Percentiles rank a stretch among this genome's conserved stretches.
These are phyloP conservation scores for Onygenales sp. DNA, from an alignment of 2,329 filamentous ascomycete genomes.

Conservation along the genomic window DNA sequence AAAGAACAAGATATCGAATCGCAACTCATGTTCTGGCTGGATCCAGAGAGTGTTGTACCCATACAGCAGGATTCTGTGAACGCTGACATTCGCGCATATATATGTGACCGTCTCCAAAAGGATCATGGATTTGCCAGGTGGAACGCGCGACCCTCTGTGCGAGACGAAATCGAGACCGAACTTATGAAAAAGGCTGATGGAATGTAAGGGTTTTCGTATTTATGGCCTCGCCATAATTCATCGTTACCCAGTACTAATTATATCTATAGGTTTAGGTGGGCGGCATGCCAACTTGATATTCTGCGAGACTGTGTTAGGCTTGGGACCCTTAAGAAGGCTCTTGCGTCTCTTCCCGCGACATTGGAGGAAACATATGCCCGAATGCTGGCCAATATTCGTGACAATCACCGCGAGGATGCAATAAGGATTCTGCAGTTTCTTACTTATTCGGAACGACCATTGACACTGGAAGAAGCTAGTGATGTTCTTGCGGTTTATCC, in stretches of 20 bases:
- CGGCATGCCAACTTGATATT: constrained; percentile 17
- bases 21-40: background rate
- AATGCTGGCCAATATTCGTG: constrained; percentile 11
- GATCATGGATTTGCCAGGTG: constrained; percentile 7
- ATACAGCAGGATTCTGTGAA: constrained; percentile 22
- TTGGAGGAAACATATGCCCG: constrained; percentile 18
- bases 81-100: constrained; percentile 38
- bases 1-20: constrained; percentile 9
- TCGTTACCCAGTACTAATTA: background rate
- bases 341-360: constrained; percentile 14
- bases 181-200: constrained; percentile 11
- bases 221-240: background rate
- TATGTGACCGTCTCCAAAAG: background rate
- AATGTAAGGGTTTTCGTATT: too few relatives aligned
- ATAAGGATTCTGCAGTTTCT: constrained; percentile 13
- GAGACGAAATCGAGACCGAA: constrained; percentile 8
- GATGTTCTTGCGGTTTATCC: constrained; percentile 9
- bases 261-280: constrained; percentile 18
- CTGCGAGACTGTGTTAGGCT: too few relatives aligned
- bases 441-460: constrained; percentile 10
- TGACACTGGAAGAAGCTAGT: constrained; percentile 11
- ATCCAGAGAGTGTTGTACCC: background rate
- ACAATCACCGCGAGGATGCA: constrained; percentile 7
- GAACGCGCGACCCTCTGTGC: constrained; percentile 2
- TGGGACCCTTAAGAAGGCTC: too few relatives aligned